Evolutionary conservation across 129 eudicot species (phyloP), one percentile per base, ranked within the genome.

Genomic region (Flaveria ramosissima): DNA sequence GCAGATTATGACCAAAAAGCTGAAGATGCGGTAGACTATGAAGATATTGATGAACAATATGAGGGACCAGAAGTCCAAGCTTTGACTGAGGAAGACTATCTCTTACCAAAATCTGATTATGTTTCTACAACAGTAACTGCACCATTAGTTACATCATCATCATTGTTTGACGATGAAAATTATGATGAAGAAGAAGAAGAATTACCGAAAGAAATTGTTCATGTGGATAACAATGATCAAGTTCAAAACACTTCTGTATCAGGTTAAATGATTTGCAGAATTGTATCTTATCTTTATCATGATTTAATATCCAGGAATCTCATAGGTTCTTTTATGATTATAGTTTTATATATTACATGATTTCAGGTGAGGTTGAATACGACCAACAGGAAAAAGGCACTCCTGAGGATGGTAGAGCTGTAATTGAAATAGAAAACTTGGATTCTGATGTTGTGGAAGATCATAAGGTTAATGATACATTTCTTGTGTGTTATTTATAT

Each of bases 21-120:
- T 59, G 98, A 89, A 85, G 92, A 94, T 83, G 98, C 98, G 52
- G 88, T 94, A 73, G 96, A 94, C 82, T 94, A 94, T 81, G 97
- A 94, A 82, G 98, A 94, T 74, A 87, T 94, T 66, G 96, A 94
- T 70, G 98, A 94, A 82, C 90, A 91, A 78, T 94, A 94, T 45
- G 98, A 94, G 70, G 98, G 98, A 57, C 98, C 98, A 64, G 98
- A 94, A 83, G 89, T 87, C 71, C 92, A 91, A 80, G 82, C 91
- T 53, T 86, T 88, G 21, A 91, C 97, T 0, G 98, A 94, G 75
- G 98, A 94, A 86, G 98, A 94, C 68, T 85, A 83, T 83, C 73
- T 93, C 68, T 80, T 90, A 82, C 95, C 98, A 7, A 88, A 83
- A 82, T 85, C 83, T 55, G 91, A 88, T 66, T 93, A 76, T 83